These are phyloP conservation scores for Penicillium pulvis DNA, from an alignment of 495 filamentous ascomycete genomes.

Conservation along the genomic window DNA sequence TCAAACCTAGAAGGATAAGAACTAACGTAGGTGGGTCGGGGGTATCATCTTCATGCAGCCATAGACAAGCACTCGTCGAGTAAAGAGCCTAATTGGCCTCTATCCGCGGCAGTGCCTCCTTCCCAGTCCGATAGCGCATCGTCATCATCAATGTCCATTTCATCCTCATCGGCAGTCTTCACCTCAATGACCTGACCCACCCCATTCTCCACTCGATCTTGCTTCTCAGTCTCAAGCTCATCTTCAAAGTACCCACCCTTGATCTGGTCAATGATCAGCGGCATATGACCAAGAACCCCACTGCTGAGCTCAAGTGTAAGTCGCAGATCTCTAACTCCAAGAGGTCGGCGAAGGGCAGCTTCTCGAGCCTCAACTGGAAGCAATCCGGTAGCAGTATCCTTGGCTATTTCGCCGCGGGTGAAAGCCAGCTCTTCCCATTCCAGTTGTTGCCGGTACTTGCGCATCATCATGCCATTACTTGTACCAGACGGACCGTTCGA, in stretches of 20 bases:
- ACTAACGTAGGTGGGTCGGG: conserved; percentile 15
- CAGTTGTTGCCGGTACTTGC: conserved; percentile 71
- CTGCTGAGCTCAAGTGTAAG: conserved; percentile 74
- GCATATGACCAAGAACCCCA: conserved; percentile 74
- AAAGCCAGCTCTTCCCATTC: conserved; percentile 71
- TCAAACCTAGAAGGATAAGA: conserved; percentile 8
- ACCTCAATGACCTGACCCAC: conserved; percentile 28
- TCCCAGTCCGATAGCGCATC: conserved; percentile 63
- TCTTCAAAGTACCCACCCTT: conserved; percentile 74
- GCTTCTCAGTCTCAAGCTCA: conserved; percentile 62
- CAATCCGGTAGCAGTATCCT: conserved; percentile 63
- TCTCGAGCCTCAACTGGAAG: conserved; percentile 75
- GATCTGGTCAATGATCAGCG: conserved; percentile 69
- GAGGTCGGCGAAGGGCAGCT: conserved; percentile 61
- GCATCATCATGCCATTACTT: conserved; percentile 73
- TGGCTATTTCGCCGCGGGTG: conserved; percentile 67
- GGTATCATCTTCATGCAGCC: conserved; percentile 38
- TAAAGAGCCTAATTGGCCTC: conserved; percentile 63
- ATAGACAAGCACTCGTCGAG: conserved; percentile 65
- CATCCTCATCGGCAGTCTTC: conserved; percentile 44
- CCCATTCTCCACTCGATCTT: conserved; percentile 48
- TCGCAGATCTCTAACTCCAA: conserved; percentile 79
- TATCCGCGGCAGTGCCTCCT: conserved; percentile 63
- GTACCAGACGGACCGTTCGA: conserved; percentile 75
- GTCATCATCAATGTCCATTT: conserved; percentile 68